phyloP scores from a whole-genome alignment of 139 green algal species.

The Mychonastes homosphaera region DNA sequence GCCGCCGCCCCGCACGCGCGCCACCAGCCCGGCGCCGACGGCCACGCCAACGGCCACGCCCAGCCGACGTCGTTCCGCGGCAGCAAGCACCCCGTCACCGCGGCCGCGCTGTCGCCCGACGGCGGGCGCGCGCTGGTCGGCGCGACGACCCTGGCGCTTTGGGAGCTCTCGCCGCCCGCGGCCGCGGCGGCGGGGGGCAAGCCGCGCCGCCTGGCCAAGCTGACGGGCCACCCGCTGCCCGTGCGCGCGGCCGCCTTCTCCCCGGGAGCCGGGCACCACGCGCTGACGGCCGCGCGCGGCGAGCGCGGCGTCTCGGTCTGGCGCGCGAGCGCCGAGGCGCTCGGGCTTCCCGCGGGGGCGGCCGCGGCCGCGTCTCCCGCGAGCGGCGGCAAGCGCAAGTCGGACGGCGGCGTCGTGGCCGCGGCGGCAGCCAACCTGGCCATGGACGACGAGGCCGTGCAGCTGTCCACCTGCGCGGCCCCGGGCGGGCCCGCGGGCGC shows the following conservation, averaged over 20 bases:
- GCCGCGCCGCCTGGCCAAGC: conserved; percentile 37
- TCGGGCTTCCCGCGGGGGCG: conserved; percentile 1
- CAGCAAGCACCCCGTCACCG: conserved; percentile 40
- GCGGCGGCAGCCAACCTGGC: conserved; percentile 26
- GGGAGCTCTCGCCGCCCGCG: too few relatives aligned
- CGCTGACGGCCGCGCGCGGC: conserved; percentile 34
- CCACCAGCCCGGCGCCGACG: background rate
- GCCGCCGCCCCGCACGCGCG: too few relatives aligned
- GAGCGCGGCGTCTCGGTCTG: conserved; percentile 54
- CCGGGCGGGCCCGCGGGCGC: background rate
- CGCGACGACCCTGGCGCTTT: conserved; percentile 41
- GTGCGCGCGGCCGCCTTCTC: conserved; percentile 30
- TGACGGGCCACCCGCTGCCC: conserved; percentile 50
- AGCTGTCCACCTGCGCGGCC: conserved; percentile 9
- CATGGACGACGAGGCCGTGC: conserved; percentile 31
- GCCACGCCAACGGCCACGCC: background rate
- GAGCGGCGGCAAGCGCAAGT: conserved; percentile 19
- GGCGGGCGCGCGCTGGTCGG: conserved; percentile 30
- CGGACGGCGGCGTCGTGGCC: conserved; percentile 8
- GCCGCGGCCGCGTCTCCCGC: conserved; percentile 2
- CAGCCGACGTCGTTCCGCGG: conserved; percentile 26
- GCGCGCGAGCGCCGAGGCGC: conserved; percentile 18
- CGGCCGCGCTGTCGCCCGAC: conserved; percentile 33
- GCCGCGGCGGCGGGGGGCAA: too few relatives aligned
- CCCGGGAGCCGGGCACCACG: conserved; percentile 27